Evolutionary conservation across 2,329 filamentous ascomycete species (phyloP), one percentile per base, ranked within the genome.

Genomic region (Periconia sp.): DNA sequence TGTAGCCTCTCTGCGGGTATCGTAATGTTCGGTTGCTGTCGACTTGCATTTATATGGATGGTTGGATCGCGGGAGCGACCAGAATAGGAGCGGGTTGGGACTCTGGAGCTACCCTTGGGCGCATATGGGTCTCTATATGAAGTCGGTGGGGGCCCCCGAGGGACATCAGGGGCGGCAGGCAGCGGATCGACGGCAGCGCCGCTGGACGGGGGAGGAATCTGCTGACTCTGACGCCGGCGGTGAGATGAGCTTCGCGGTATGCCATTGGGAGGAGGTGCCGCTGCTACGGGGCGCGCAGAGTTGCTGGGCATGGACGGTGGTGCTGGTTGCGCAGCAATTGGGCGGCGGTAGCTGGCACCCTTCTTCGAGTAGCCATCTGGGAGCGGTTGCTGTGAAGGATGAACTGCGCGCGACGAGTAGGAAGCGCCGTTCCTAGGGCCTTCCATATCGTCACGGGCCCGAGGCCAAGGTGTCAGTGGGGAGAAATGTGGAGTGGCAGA

Each of bases 111-210:
- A 10, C 50, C 44, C 33, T 53, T 64, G 10, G 54, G 72, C 28
- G 69, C 73, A 54, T 69, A 69, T 9, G 66, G 66, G 29, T 69
- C 64, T 46, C 54, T 56, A 47, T 68, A 70, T 0, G 67, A 63
- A 9, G 56, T 57, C 4, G 85, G 82, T 4, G 85, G 82, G 7
- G 66, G 63, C 21, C 74, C 78, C 57, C 76, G 77, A 40, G 85
- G 82, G 19, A 78, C 80, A 53, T 88, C 85, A 51, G 85, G 82
- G 23, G 80, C 82, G 36, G 75, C 72, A 13, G 66, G 66, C 25
- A 63, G 53, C 16, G 56, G 46, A 28, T 64, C 59, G 39, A 38
- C 43, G 31, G 46, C 39, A 22, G 52, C 52, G 45, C 57, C 58
- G 6, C 57, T 49, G 4, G 59, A 51, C 12, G 58, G 53, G 21